Evolutionary conservation across 768 basidiomycete genomes (phyloP), one percentile per base, ranked within the genome.

Genomic region (Leccinum fibrillosum): DNA sequence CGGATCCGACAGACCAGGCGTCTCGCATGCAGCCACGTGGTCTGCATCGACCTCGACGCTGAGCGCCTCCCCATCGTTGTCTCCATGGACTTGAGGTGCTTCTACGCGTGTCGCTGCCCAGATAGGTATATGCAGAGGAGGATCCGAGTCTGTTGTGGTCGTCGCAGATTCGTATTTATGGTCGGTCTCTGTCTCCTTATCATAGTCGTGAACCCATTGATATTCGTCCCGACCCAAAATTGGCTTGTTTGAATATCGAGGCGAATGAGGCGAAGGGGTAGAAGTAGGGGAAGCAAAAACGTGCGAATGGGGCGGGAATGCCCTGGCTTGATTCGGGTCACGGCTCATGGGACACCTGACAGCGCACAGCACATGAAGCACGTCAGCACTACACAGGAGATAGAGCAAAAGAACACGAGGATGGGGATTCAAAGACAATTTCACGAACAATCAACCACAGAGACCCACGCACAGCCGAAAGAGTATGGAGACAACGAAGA

Each of bases 301-400:
- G 28, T 9, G 8, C 8, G 62, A 13, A 53, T 50, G 56, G 17
- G 56, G 48, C 15, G 48, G 32, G 35, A 47, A 42, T 35, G 57
- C n/a, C 25, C 57, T 63, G 19, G 53, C 8, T n/a, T 37, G 39
- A 37, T 54, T 57, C n/a, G 58, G 49, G 42, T 66, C 63, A 39
- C 45, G 53, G 28, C 52, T 35, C 58, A 49, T 34, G 15, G 59
- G 49, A 48, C 50, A 64, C 60, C 68, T 68, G 54, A 12, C 1
- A 35, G 15, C 53, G 37, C 8, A 58, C 25, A 42, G 44, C 54
- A 51, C 44, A 11, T n/a, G 45, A 51, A 53, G 44, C 37, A 34
- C 25, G 59, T 66, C 56, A 64, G 58, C 49, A 55, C 34, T 53
- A 55, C n/a, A 45, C 15, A 35, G 32, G 21, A 35, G 17, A 61